phyloP scores from a whole-genome alignment of 2,329 filamentous ascomycete genomes.

The Alternaria viburni region DNA sequence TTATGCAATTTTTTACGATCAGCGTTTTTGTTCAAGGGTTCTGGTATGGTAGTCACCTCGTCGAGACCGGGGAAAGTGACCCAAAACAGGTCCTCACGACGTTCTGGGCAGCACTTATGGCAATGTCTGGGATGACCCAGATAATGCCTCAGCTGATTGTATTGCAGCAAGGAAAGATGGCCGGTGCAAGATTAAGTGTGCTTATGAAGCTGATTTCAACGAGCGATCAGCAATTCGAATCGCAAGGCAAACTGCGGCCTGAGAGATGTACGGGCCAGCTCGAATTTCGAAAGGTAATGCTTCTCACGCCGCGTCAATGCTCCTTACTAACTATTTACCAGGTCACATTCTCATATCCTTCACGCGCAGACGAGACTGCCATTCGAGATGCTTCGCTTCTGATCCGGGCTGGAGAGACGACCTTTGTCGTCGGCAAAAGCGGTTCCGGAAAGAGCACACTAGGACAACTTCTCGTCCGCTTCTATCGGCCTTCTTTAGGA shows the following conservation, averaged over 20 bases:
- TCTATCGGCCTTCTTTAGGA: conserved; percentile 73
- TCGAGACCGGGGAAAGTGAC: conserved; percentile 63
- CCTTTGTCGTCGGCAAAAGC: conserved; percentile 83
- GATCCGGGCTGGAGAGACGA: conserved; percentile 75
- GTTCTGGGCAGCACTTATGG: conserved; percentile 81
- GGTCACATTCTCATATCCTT: conserved; percentile 85
- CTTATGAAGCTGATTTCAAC: conserved; percentile 49
- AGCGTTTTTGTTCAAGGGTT: conserved; percentile 87
- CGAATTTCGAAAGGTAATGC: conserved; percentile 69
- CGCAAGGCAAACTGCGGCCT: conserved; percentile 29
- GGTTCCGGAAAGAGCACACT: conserved; percentile 94
- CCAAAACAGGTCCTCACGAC: conserved; percentile 78
- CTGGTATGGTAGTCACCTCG: conserved; percentile 80
- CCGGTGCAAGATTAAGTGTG: conserved; percentile 67
- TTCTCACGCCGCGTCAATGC: background rate
- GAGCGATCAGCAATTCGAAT: conserved; percentile 20
- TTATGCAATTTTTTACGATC: conserved; percentile 75
- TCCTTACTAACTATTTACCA: conserved; percentile 46
- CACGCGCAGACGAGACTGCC: conserved; percentile 65
- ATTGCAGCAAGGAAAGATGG: conserved; percentile 78
- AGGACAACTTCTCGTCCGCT: conserved; percentile 76
- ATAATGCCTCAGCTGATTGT: conserved; percentile 79
- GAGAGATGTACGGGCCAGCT: conserved; percentile 68
- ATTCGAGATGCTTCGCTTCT: conserved; percentile 69
- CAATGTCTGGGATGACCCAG: conserved; percentile 75